Base-by-base conservation (phyloP, 352 stramenopile genomes). In the Phytophthora nicotianae region DNA sequence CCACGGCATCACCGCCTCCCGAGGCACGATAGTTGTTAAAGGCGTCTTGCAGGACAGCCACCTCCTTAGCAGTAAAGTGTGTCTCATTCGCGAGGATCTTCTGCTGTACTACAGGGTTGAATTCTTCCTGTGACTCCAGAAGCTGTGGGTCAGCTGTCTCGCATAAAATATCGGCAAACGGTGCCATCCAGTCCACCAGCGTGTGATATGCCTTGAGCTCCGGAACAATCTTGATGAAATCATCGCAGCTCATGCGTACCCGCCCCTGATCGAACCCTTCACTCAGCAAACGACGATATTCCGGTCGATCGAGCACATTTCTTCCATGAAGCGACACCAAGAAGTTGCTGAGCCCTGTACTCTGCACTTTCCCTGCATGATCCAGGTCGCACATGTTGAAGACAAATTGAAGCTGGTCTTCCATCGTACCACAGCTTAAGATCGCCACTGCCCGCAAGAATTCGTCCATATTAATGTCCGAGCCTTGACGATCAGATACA, bases 331-430 rank as follows among this genome's bases (percentile, higher is more conserved):
- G 67, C 21, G 83, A 93, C 17, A 96, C 81, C 21, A 94, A 64
- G 50, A 96, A 91, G 62, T 96, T 96, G 62, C 83, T 91, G 5
- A 96, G 61, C 1, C 86, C 86, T 19, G 87, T 93, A 62, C 83
- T 93, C 55, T 96, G 87, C 7, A 96, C 77, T 64, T 96, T 96
- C 14, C 82, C 83, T 19, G 86, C 74, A 54, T 96, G 87, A 47
- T 96, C 87, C 17, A 94, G 66, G 68, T 96, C 87, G 62, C 87
- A 96, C 87, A 96, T 96, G 59, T 92, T 82, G 68, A 92, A 96
- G 35, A 88, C 82, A 24, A 95, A 94, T 9, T 77, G 70, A 33
- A 95, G 74, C 38, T 89, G 78, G 64, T 96, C 88, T 1, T 90
- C 83, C 38, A 91, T 71, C 1, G 79, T 86, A 3, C 88, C 88